A percentile compares a stretch with the other conserved stretches of the same genome.
Evolutionary conservation across 306 rosid species (phyloP).

Genomic region (Citrullus colocynthis): DNA sequence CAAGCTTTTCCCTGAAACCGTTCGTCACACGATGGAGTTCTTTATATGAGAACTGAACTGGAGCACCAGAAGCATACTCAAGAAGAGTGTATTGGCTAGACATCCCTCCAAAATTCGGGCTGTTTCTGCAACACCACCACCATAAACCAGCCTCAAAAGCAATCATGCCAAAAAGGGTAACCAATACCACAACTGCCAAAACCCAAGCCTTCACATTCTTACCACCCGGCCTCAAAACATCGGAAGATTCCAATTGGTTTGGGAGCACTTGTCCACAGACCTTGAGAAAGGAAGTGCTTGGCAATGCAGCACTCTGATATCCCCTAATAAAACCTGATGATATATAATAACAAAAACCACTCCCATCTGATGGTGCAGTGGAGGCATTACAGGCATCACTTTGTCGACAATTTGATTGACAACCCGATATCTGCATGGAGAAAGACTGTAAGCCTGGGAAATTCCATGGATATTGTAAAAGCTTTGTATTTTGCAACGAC

Average conservation of each 20-base stretch:
- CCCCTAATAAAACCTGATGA: conserved; percentile 27
- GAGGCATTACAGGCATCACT: conserved; percentile 44
- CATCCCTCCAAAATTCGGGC: conserved; percentile 32
- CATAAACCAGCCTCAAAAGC: conserved; percentile 61
- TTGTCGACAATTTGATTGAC: conserved; percentile 45
- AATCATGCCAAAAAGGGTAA: conserved; percentile 37
- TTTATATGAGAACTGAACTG: conserved; percentile 62
- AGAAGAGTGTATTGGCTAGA: conserved; percentile 76
- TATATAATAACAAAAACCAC: conserved; percentile 46
- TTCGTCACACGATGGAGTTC: conserved; percentile 65
- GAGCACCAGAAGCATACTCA: conserved; percentile 96
- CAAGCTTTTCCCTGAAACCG: conserved; percentile 86
- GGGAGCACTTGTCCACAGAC: conserved; percentile 37
- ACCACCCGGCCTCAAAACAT: conserved; percentile 11
- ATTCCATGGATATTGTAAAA: conserved; percentile 37
- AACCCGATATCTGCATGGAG: conserved; percentile 37
- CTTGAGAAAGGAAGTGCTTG: conserved; percentile 50
- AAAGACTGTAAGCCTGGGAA: conserved; percentile 14
- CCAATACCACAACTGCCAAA: conserved; percentile 30
- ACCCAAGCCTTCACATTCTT: conserved; percentile 34
- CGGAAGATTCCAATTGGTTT: conserved; percentile 19
- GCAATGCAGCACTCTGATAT: conserved; percentile 36
- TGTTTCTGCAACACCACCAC: conserved; percentile 67
- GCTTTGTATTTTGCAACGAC: conserved; percentile 27
- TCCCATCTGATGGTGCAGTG: conserved; percentile 49